Evolutionary conservation across 169 alveolate species (phyloP).

Genomic region (Plasmodium knowlesi): DNA sequence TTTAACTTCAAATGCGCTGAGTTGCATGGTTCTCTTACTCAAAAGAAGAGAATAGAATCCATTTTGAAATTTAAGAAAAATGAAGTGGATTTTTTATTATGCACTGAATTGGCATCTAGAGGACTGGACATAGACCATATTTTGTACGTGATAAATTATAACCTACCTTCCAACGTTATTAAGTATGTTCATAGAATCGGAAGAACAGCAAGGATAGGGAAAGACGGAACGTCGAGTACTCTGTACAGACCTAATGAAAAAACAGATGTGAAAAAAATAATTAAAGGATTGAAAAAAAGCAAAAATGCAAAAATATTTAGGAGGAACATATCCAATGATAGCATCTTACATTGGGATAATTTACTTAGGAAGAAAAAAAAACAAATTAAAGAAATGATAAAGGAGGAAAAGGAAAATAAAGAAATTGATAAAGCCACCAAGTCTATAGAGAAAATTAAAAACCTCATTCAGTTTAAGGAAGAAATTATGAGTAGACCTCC

Average conservation of each 20-base stretch:
- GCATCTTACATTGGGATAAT: slow-evolving; percentile 73
- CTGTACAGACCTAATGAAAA: slow-evolving; percentile 93
- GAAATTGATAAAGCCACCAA: slow-evolving; percentile 82
- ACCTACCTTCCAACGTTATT: slow-evolving; percentile 92
- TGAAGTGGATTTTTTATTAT: slow-evolving; percentile 90
- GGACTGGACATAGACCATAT: slow-evolving; percentile 95
- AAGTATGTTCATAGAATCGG: slow-evolving; percentile 96
- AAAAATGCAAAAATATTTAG: slow-evolving; percentile 44
- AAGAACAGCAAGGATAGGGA: slow-evolving; percentile 95
- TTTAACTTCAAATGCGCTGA: slow-evolving; percentile 92
- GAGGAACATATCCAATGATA: slow-evolving; percentile 68
- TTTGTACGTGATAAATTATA: slow-evolving; percentile 92
- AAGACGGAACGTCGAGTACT: slow-evolving; percentile 92
- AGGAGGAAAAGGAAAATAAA: slow-evolving; percentile 82
- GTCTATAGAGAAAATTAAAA: slow-evolving; percentile 81
- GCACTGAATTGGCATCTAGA: slow-evolving; percentile 96
- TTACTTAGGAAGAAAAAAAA: slow-evolving; percentile 77
- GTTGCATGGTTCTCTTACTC: slow-evolving; percentile 95
- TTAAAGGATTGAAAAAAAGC: slow-evolving; percentile 79
- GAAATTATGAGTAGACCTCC: slow-evolving; percentile 81
- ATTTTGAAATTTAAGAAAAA: slow-evolving; percentile 91
- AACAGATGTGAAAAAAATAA: slow-evolving; percentile 80
- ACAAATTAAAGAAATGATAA: slow-evolving; percentile 79
- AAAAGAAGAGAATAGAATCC: slow-evolving; percentile 93
- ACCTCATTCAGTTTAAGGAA: slow-evolving; percentile 83